Percentiles rank a stretch among this genome's conserved stretches.
phyloP scores from a whole-genome alignment of 257 asterid species.

The Solanum pinnatisectum region DNA sequence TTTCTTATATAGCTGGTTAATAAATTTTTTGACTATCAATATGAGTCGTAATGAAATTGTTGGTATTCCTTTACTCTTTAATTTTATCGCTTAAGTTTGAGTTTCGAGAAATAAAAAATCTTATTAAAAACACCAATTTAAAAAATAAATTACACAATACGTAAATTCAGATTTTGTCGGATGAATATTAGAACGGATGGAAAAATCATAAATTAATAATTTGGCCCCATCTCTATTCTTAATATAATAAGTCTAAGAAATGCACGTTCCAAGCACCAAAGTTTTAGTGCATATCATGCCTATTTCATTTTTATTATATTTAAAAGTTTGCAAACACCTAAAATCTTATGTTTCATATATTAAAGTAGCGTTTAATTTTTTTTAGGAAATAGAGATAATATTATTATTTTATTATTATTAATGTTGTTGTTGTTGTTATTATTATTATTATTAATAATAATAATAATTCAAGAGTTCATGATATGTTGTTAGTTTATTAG shows the following conservation, averaged over 20 bases:
- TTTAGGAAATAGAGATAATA: neutral
- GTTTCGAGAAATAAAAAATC: neutral
- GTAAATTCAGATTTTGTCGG: neutral
- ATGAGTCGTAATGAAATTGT: neutral
- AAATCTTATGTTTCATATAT: neutral
- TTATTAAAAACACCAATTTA: accelerated
- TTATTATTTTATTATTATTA: no score
- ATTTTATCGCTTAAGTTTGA: neutral
- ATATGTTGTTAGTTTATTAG: neutral
- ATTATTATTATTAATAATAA: no score
- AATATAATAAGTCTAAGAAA: neutral
- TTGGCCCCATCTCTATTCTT: neutral
- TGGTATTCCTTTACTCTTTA: neutral
- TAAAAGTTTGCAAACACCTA: neutral
- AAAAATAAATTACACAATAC: accelerated
- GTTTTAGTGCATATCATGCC: neutral
- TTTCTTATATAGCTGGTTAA: neutral
- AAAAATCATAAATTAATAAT: neutral
- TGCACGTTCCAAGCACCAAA: neutral
- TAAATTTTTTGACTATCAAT: neutral
- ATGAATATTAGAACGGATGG: neutral
- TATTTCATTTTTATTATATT: neutral
- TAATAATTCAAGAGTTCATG: neutral
- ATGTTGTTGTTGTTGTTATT: no score
- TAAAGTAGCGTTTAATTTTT: neutral